phyloP scores from a whole-genome alignment of 768 basidiomycete species.

The Suillus subalutaceus region DNA sequence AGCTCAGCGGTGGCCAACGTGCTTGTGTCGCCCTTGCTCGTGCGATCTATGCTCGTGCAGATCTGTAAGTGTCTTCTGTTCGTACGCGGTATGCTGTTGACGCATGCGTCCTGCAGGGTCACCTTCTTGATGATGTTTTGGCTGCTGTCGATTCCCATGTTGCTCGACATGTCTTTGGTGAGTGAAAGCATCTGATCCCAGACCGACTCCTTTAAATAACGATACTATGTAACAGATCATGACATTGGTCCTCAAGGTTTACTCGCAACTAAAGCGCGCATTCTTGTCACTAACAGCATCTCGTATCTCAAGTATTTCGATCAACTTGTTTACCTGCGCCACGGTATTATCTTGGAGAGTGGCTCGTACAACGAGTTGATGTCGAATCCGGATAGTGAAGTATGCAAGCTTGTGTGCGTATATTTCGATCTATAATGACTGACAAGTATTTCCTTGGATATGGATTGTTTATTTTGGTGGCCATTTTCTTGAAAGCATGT shows the following conservation, averaged over 20 bases:
- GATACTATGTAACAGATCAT: slow-evolving; percentile 50
- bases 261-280: slow-evolving; percentile 79
- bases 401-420: slow-evolving; percentile 77
- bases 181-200: background rate
- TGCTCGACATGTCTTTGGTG: slow-evolving; percentile 83
- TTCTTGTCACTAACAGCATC: slow-evolving; percentile 86
- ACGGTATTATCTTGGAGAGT: slow-evolving; percentile 79
- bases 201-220: slow-evolving; percentile 1
- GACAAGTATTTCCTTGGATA: slow-evolving; percentile 63
- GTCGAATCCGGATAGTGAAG: slow-evolving; percentile 60
- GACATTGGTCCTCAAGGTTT: slow-evolving; percentile 87
- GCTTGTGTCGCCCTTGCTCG: slow-evolving; percentile 84
- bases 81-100: background rate
- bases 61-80: slow-evolving; percentile 55
- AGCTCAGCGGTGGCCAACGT: slow-evolving; percentile 84
- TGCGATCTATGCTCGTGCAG: slow-evolving; percentile 90
- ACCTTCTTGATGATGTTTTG: slow-evolving; percentile 88
- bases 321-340: slow-evolving; percentile 71
- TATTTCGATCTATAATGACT: slow-evolving; percentile 32
- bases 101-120: slow-evolving; percentile 42
- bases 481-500: slow-evolving; percentile 54
- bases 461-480: slow-evolving; percentile 65
- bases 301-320: slow-evolving; percentile 83
- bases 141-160: slow-evolving; percentile 88
- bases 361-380: slow-evolving; percentile 67